Evolutionary conservation across 2,329 filamentous ascomycete species (phyloP), one percentile per base, ranked within the genome.

Genomic region (Alternaria triticina): DNA sequence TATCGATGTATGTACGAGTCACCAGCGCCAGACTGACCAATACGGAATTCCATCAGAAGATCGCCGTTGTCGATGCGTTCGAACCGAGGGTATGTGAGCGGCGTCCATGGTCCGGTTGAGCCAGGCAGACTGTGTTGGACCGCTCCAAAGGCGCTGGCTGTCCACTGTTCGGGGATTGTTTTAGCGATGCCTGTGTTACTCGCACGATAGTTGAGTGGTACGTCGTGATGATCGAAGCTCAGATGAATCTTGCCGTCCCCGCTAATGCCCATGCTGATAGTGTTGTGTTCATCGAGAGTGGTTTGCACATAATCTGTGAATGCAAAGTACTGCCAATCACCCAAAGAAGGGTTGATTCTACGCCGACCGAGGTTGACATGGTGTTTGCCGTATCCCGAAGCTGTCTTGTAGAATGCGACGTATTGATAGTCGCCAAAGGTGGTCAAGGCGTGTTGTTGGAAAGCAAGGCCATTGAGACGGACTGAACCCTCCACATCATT

Each of bases 181-280:
- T 75, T 79, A 5, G 76, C 76, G 27, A 79, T 71, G 25, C 75
- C 76, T 8, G 68, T 57, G 12, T 64, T 75, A 50, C 74, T 77
- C 8, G 72, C 75, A 15, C 76, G 75, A 59, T 79, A 79, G 50
- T 79, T 79, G 51, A 79, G 71, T 3, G 75, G 75, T 2, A 78
- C 75, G 36, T 79, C 76, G 61, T 86, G 84, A 64, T 86, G 85
- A 58, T 86, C 84, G 65, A 85, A 86, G 8, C 83, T 83, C 5
- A 86, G 71, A 62, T 86, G 85, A 23, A 86, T 85, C n/a, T 82
- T 85, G 47, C 84, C 84, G 62, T 86, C 84, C 2, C 82, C 83
- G 47, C 81, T 85, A 46, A 86, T 82, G 3, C 84, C 85, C 65
- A 86, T 79, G 70, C 84, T 84, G 49, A 86, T 83, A 4, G 84